Evolutionary conservation across 1,139 yeast species (phyloP).

Genomic region (Debaryomyces udenii): DNA sequence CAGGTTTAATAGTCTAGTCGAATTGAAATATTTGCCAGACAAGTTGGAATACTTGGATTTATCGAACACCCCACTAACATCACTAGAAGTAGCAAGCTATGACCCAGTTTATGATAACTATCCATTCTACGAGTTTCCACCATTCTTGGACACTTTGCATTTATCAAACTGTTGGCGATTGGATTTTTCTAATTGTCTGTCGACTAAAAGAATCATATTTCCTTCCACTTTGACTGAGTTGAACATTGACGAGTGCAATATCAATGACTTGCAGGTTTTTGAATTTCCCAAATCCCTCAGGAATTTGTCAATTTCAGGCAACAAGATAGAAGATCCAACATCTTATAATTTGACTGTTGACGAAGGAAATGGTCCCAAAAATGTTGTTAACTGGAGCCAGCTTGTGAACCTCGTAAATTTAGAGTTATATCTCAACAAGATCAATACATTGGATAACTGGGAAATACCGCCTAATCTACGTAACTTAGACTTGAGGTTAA

Average conservation of each 20-base stretch:
- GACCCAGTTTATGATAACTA: background rate
- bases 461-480: constrained; percentile 26
- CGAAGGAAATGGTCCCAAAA: constrained; percentile 8
- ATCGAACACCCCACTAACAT: constrained; percentile 15
- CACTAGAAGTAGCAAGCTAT: constrained; percentile 11
- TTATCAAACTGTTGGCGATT: constrained; percentile 18
- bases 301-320: constrained; percentile 28
- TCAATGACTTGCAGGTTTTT: constrained; percentile 22
- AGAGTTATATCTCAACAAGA: constrained; percentile 27
- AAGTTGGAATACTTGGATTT: constrained; percentile 26
- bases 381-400: constrained; percentile 24
- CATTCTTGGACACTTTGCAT: constrained; percentile 24
- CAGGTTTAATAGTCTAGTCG: constrained; percentile 22
- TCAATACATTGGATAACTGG: constrained; percentile 27
- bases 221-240: constrained; percentile 11
- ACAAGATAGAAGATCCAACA: constrained; percentile 15
- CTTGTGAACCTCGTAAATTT: constrained; percentile 27
- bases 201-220: constrained; percentile 12
- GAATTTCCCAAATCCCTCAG: constrained; percentile 27
- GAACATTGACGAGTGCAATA: constrained; percentile 24
- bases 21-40: constrained; percentile 25
- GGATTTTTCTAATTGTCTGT: constrained; percentile 3
- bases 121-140: constrained; percentile 26
- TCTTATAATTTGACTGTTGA: constrained; percentile 9
- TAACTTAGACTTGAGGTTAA: constrained; percentile 27